phyloP scores from a whole-genome alignment of 148 eudicot genomes.

The Linanthus parryae region DNA sequence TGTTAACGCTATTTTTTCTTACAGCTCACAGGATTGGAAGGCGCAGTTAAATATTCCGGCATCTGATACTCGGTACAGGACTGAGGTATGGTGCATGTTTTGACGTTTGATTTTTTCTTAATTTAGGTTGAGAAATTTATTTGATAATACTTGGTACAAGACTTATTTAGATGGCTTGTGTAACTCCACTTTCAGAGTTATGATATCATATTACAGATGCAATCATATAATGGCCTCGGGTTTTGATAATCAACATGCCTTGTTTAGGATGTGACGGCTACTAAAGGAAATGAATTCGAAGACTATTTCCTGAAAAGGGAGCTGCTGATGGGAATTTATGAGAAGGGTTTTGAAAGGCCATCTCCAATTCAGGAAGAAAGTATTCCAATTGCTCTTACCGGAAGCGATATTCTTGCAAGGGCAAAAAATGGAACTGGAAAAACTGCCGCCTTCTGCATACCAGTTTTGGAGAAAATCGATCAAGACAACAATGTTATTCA shows the following conservation, averaged over 20 bases:
- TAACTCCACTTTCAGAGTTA: neutral
- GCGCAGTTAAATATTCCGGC: constrained; percentile 58
- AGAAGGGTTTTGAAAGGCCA: constrained; percentile 81
- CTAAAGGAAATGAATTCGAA: constrained; percentile 92
- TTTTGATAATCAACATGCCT: constrained; percentile 5
- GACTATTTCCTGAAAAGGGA: constrained; percentile 87
- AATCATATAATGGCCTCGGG: neutral
- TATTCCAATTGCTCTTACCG: constrained; percentile 88
- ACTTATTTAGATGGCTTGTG: too few species aligned
- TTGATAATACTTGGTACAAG: too few species aligned
- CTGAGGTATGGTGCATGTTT: constrained; percentile 47
- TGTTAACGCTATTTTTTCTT: constrained; percentile 3
- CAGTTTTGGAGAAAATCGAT: constrained; percentile 81
- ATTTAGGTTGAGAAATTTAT: too few species aligned
- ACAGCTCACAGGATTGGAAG: constrained; percentile 81
- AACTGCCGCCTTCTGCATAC: constrained; percentile 89
- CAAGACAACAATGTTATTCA: constrained; percentile 78
- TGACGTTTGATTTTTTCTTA: too few species aligned
- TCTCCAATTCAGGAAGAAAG: constrained; percentile 95
- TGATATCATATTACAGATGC: neutral
- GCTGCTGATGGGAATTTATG: constrained; percentile 86
- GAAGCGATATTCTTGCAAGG: constrained; percentile 85
- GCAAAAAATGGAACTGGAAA: constrained; percentile 93
- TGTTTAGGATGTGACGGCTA: constrained; percentile 78
- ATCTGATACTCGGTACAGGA: constrained; percentile 62